Conservation (phyloP, 1,284 basidiomycete species). For the Coniferiporia sulphurascens region DNA sequence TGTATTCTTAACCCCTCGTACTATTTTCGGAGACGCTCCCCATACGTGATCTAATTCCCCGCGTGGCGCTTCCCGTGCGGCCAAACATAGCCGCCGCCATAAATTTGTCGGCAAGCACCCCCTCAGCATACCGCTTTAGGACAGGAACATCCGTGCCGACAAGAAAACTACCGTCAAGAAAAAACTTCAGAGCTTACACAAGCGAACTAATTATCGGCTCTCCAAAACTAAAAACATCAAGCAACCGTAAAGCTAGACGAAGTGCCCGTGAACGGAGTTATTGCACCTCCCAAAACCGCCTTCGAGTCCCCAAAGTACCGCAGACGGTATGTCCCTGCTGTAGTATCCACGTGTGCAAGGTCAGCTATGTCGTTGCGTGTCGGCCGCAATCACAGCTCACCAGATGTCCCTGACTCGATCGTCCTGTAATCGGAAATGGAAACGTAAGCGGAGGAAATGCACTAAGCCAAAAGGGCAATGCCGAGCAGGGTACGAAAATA, state of each 20-base stretch:
- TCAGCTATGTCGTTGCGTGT: neutral
- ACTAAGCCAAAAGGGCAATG: neutral
- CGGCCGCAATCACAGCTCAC: slow-evolving; percentile 31
- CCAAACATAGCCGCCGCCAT: no score
- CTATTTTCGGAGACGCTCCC: no score
- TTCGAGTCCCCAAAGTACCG: slow-evolving; percentile 74
- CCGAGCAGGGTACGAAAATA: neutral
- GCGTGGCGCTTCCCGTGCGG: no score
- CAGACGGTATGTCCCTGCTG: slow-evolving; percentile 67
- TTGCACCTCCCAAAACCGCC: slow-evolving; percentile 47
- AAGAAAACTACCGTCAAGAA: no score
- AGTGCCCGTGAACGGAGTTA: slow-evolving; percentile 55
- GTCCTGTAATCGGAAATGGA: slow-evolving; percentile 38
- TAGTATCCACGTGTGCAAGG: neutral
- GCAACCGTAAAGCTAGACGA: slow-evolving; percentile 57
- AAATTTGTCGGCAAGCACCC: no score
- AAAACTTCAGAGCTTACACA: no score
- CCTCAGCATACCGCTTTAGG: no score
- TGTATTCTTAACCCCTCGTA: no score
- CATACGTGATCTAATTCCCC: no score
- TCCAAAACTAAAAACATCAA: neutral
- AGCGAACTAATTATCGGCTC: no score
- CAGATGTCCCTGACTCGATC: slow-evolving; percentile 56
- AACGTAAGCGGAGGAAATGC: neutral
- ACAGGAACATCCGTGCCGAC: no score